These are phyloP conservation scores for Simmondsia chinensis DNA, from an alignment of 148 eudicot genomes.

Conservation along the genomic window DNA sequence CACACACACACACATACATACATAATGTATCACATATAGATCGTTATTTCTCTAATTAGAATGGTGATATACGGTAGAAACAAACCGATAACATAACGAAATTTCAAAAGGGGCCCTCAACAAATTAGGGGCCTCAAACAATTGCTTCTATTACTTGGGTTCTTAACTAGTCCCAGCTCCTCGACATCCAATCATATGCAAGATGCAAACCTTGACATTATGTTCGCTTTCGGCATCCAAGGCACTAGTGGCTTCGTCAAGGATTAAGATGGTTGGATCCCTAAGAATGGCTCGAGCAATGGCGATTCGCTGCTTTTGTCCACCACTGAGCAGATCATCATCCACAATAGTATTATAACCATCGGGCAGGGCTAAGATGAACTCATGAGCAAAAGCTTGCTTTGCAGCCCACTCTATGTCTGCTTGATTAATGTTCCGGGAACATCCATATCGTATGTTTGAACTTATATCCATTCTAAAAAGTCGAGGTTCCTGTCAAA, in stretches of 20 bases:
- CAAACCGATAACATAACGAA: too few relatives aligned
- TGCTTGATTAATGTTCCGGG: constrained; percentile 54
- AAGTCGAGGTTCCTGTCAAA: constrained; percentile 80
- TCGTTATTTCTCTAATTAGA: too few relatives aligned
- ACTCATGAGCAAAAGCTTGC: constrained; percentile 89
- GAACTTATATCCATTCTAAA: constrained; percentile 79
- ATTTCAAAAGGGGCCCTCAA: too few relatives aligned
- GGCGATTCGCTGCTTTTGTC: constrained; percentile 95
- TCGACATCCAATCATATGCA: too few relatives aligned
- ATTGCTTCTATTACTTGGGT: too few relatives aligned
- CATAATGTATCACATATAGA: too few relatives aligned
- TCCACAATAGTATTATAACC: constrained; percentile 90
- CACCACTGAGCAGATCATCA: constrained; percentile 98
- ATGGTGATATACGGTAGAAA: too few relatives aligned
- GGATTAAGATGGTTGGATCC: constrained; percentile 85
- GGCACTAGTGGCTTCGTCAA: constrained; percentile 99
- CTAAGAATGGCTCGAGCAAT: constrained; percentile 93
- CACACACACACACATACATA: too few relatives aligned
- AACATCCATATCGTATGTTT: constrained; percentile 86
- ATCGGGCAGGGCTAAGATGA: constrained; percentile 71
- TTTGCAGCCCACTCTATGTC: constrained; percentile 94
- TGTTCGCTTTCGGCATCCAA: constrained; percentile 97
- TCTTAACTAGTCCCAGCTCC: too few relatives aligned
- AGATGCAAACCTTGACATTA: constrained; percentile 86
- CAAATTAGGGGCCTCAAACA: too few relatives aligned